Percentiles rank a stretch among this genome's conserved stretches.
phyloP scores from a whole-genome alignment of 2,329 filamentous ascomycete species.

The Aspergillus carbonarius region DNA sequence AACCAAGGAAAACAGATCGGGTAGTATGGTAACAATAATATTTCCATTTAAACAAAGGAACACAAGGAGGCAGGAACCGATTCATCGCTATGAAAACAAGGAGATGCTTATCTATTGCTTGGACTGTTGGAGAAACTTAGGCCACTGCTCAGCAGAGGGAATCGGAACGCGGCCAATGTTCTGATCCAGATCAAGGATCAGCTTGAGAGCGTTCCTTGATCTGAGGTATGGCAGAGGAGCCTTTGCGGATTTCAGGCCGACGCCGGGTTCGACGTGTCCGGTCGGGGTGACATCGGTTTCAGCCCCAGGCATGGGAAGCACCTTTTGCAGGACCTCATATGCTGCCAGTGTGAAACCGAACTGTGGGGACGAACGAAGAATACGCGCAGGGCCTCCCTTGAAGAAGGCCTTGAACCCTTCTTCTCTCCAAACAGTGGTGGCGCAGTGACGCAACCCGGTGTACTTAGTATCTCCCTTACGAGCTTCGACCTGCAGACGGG shows the following conservation, averaged over 20 bases:
- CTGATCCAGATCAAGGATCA: conserved; percentile 90
- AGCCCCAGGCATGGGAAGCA: conserved; percentile 73
- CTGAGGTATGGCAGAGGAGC: conserved; percentile 65
- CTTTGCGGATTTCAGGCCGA: conserved; percentile 63
- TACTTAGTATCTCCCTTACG: conserved; percentile 91
- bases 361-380: conserved; percentile 90
- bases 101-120: conserved; percentile 26
- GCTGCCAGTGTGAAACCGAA: conserved; percentile 97
- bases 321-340: conserved; percentile 84
- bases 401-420: conserved; percentile 97
- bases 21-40: conserved; percentile 22
- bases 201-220: conserved; percentile 89
- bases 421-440: conserved; percentile 77
- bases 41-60: conserved; percentile 21
- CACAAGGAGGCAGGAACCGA: conserved; percentile 16
- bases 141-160: conserved; percentile 44
- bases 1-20: conserved; percentile 11
- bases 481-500: conserved; percentile 92
- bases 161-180: conserved; percentile 79
- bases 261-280: conserved; percentile 63
- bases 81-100: conserved; percentile 28
- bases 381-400: conserved; percentile 95
- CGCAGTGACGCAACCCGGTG: conserved; percentile 81
- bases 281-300: conserved; percentile 55
- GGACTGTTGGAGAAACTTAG: conserved; percentile 34